Evolutionary conservation across 495 filamentous ascomycete species (phyloP), one percentile per base, ranked within the genome.

Genomic region (Pyrenula massariospora): DNA sequence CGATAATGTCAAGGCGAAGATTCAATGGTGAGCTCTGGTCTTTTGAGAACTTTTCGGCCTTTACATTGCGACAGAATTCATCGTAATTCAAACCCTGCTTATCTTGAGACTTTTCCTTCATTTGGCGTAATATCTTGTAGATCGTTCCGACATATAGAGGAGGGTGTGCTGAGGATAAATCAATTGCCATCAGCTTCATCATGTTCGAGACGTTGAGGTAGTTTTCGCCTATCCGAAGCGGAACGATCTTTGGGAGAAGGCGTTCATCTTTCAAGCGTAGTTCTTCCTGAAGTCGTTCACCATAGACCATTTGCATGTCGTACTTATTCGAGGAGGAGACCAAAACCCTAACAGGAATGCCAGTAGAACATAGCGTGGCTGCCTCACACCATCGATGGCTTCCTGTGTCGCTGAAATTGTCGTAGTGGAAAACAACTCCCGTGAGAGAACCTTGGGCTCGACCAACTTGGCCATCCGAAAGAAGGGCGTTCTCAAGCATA

Each of bases 341-440:
- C 0, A 91, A 65, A 0, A 91, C 78, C 15, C 73, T 73, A 1
- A 88, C 82, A 5, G 74, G 73, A 54, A 86, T 75, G 12, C 69
- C 66, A 0, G 68, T 56, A 59, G 81, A 79, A 15, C 80, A 76
- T 0, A 91, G 69, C 59, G 77, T 88, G 0, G 85, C 87, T 0
- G 79, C 84, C 61, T 91, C 87, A 58, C 85, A 89, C 0, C 79
- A 73, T 1, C 75, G 73, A 36, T 73, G 73, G n/a, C 72, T 66
- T n/a, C 63, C 63, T 48, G 77, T 76, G 1, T 78, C 75, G 3
- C 72, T 80, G 60, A 81, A 84, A 0, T 76, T 76, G 60, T 85
- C 84, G 60, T 83, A 88, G 55, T 87, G 84, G 56, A 88, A 89
- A 3, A 85, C 78, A 20, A 88, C 72, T 0, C 77, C 86, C 0